Conservation (phyloP, 2,329 filamentous ascomycete genomes). For the Delphinella strobiligena region DNA sequence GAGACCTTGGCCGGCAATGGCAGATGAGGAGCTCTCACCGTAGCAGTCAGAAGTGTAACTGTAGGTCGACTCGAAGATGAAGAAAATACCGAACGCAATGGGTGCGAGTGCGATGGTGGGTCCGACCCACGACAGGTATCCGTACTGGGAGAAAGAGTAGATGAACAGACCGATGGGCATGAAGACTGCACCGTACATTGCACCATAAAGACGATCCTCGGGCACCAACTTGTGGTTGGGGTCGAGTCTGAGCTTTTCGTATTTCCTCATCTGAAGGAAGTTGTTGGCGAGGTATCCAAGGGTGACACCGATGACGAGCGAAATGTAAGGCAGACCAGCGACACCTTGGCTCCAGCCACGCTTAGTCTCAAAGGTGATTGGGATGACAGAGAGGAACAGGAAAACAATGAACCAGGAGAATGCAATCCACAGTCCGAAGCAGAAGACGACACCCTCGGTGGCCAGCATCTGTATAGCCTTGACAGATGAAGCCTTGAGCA, state of each 20-base stretch:
- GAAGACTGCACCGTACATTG: constrained; percentile 35
- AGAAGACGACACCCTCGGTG: constrained; percentile 38
- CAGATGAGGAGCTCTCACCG: constrained; percentile 31
- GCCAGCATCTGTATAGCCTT: constrained; percentile 39
- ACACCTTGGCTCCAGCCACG: constrained; percentile 40
- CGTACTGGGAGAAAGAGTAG: constrained; percentile 43
- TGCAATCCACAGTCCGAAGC: constrained; percentile 39
- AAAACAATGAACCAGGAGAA: constrained; percentile 44
- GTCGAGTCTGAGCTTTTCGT: constrained; percentile 28
- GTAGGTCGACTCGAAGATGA: constrained; percentile 36
- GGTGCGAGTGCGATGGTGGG: constrained; percentile 37
- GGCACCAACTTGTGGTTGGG: constrained; percentile 24
- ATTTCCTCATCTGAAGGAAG: constrained; percentile 40
- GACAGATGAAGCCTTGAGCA: constrained; percentile 37
- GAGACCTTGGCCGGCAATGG: constrained; percentile 39
- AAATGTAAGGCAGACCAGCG: constrained; percentile 39
- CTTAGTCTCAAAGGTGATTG: constrained; percentile 40
- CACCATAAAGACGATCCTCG: constrained; percentile 37
- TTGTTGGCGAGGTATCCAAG: constrained; percentile 32
- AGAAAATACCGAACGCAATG: constrained; percentile 43
- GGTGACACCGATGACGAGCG: constrained; percentile 36
- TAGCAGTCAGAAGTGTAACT: constrained; percentile 43
- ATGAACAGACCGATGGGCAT: constrained; percentile 40
- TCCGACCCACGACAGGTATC: constrained; percentile 36
- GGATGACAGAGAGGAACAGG: constrained; percentile 41